Percentiles rank a stretch among this genome's conserved stretches.
These are phyloP conservation scores for Sugiyamaella grinbergsii DNA, from an alignment of 1,139 yeast genomes.

Conservation along the genomic window DNA sequence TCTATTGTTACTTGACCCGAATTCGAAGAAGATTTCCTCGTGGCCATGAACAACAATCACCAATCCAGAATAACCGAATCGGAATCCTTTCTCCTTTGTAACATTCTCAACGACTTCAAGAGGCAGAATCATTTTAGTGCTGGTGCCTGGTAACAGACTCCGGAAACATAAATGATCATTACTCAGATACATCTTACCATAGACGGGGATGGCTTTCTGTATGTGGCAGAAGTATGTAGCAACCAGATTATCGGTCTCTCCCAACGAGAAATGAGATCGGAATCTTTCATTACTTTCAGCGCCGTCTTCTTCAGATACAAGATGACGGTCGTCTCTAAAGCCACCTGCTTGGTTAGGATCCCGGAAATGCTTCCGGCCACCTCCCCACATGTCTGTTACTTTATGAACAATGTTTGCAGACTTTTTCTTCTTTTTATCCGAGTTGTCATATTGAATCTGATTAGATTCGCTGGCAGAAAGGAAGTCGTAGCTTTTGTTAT, in stretches of 20 bases:
- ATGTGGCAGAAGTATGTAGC: conserved; percentile 76
- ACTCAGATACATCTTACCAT: conserved; percentile 81
- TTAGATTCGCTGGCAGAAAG: conserved; percentile 25
- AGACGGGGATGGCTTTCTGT: conserved; percentile 69
- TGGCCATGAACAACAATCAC: conserved; percentile 69
- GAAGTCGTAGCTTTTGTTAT: conserved; percentile 23
- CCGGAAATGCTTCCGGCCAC: conserved; percentile 63
- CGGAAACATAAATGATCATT: conserved; percentile 70
- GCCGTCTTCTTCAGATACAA: conserved; percentile 51
- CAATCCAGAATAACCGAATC: conserved; percentile 69
- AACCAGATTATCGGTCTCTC: conserved; percentile 53
- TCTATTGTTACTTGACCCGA: conserved; percentile 62
- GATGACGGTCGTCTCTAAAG: conserved; percentile 48
- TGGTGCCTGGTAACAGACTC: conserved; percentile 75
- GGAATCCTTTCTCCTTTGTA: conserved; percentile 62
- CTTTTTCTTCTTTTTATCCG: conserved; percentile 16
- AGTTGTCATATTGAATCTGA: conserved; percentile 17
- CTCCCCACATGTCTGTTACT: conserved; percentile 62
- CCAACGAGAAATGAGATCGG: conserved; percentile 64
- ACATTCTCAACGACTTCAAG: conserved; percentile 68
- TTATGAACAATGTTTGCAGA: conserved; percentile 35
- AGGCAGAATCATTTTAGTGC: conserved; percentile 84
- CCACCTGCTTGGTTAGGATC: conserved; percentile 36
- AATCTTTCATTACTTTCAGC: conserved; percentile 56
- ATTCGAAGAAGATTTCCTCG: conserved; percentile 76